Percentiles rank a stretch among this genome's conserved stretches.
phyloP scores from a whole-genome alignment of 768 basidiomycete species.

The Suillus brevipes region DNA sequence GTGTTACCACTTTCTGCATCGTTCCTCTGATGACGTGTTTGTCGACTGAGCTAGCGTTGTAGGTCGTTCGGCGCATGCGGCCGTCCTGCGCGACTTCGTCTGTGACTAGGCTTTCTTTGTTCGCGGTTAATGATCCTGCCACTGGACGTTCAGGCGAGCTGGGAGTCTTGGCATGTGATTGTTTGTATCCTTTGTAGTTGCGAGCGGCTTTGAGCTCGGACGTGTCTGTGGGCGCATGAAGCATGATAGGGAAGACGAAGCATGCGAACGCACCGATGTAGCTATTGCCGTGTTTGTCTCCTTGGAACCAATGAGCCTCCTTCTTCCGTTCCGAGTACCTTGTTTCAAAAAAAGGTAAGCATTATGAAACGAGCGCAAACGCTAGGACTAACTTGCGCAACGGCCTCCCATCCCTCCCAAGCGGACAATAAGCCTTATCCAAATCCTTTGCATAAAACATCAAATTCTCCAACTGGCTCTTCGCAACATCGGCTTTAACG shows the following conservation, averaged over 20 bases:
- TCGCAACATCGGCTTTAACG: slow-evolving; percentile 49
- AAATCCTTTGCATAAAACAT: slow-evolving; percentile 46
- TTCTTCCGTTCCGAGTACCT: slow-evolving; percentile 59
- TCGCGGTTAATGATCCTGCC: slow-evolving; percentile 30
- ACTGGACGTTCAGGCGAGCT: slow-evolving; percentile 27
- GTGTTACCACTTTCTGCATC: slow-evolving; percentile 51
- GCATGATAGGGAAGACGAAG: slow-evolving; percentile 8
- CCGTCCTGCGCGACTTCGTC: slow-evolving; percentile 39
- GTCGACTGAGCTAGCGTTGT: slow-evolving; percentile 42
- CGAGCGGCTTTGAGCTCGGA: slow-evolving; percentile 23
- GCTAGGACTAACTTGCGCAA: slow-evolving; percentile 52
- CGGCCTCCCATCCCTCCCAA: slow-evolving; percentile 58
- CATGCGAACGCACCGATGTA: slow-evolving; percentile 45
- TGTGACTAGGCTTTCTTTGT: slow-evolving; percentile 40
- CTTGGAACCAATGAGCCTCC: slow-evolving; percentile 63
- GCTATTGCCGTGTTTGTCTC: slow-evolving; percentile 55
- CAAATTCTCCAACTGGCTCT: slow-evolving; percentile 52
- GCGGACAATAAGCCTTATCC: slow-evolving; percentile 52
- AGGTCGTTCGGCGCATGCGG: slow-evolving; percentile 42
- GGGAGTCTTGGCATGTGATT: background rate
- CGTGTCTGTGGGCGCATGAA: slow-evolving; percentile 20
- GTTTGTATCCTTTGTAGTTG: slow-evolving; percentile 12
- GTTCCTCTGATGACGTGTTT: slow-evolving; percentile 54
- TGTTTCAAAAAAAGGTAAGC: background rate
- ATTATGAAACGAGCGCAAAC: background rate